Base-by-base conservation (phyloP, 1,284 basidiomycete genomes). In the Malassezia brasiliensis region DNA sequence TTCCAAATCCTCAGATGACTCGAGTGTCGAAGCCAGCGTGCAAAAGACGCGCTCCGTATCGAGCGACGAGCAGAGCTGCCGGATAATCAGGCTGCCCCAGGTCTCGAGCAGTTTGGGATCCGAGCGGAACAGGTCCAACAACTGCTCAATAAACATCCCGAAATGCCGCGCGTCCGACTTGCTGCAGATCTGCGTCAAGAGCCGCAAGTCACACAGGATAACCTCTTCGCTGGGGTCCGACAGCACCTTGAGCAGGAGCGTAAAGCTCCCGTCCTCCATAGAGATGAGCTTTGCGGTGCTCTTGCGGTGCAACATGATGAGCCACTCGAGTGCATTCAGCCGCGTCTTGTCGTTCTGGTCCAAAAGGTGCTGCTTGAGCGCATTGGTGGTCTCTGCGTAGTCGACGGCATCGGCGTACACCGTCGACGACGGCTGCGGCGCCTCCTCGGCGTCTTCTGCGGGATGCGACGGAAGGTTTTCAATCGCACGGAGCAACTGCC, bases 1-100 rank as follows among this genome's bases (percentile, higher is more conserved):
- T 74, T 96, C 93, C 47, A 96, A 81, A 74, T 96, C 93, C 85
- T 96, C 93, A 78, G 98, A 93, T 74, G 90, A 90, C 78, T 98
- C 94, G 60, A 99, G 76, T 48, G 98, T 90, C 77, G 96, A 93
- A 0, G 94, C 93, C 66, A 96, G 87, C 0, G 90, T 89, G 52
- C 88, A 81, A 75, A 96, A 98, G 72, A 98, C 96, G 63, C 86
- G 81, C 75, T 98, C 94, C 0, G 91, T 90, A 70, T 93, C 94
- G 52, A 99, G 81, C 68, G 90, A 89, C 37, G 91, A 77, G 72
- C 94, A 98, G 6, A 99, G 79, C 70, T 98, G 91, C 5, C 93
- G 83, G 54, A 98, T 91, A 71, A 99, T 98, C 36, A 98, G 79
- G 72, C 90, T 94, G 14, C 94, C 93, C 34, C 93, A 81, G 0